phyloP scores from a whole-genome alignment of 331 rosid species.

The Quercus phellos region DNA sequence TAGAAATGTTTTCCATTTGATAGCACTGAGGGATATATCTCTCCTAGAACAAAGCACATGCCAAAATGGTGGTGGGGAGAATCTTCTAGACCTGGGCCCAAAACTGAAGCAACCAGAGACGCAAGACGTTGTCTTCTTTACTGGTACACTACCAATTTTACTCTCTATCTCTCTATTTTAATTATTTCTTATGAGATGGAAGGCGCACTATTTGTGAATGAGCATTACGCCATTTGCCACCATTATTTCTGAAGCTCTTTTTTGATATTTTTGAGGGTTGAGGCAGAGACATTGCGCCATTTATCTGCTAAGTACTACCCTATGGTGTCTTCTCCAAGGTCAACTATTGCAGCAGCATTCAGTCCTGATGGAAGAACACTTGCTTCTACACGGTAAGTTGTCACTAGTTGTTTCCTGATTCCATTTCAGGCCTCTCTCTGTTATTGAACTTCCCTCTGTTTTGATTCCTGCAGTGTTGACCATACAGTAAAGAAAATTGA shows the following conservation, averaged over 20 bases:
- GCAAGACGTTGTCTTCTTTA: slow-evolving; percentile 57
- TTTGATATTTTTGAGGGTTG: slow-evolving; percentile 46
- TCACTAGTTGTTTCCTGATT: not conserved
- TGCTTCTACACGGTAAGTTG: slow-evolving; percentile 68
- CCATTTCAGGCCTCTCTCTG: slow-evolving; percentile 5
- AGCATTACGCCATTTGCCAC: not conserved
- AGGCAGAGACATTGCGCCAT: slow-evolving; percentile 57
- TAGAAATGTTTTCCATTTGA: slow-evolving; percentile 61
- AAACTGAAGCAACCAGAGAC: slow-evolving; percentile 40
- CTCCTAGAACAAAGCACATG: slow-evolving; percentile 42
- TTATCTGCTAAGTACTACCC: slow-evolving; percentile 63
- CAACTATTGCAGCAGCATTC: slow-evolving; percentile 78
- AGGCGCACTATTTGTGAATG: not conserved
- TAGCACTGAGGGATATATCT: slow-evolving; percentile 64
- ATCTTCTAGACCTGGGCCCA: slow-evolving; percentile 31
- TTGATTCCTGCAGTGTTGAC: slow-evolving; percentile 48
- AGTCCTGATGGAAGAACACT: slow-evolving; percentile 58
- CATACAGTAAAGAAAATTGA: slow-evolving; percentile 67
- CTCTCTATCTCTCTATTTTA: not conserved
- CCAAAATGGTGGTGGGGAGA: slow-evolving; percentile 51
- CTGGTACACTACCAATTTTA: slow-evolving; percentile 39
- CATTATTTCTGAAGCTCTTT: slow-evolving; percentile 16
- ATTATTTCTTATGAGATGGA: not conserved
- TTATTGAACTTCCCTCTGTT: slow-evolving; percentile 1
- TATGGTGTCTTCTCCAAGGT: slow-evolving; percentile 61